Conservation (phyloP, 139 green algal genomes). For the Chlorella sorokiniana region DNA sequence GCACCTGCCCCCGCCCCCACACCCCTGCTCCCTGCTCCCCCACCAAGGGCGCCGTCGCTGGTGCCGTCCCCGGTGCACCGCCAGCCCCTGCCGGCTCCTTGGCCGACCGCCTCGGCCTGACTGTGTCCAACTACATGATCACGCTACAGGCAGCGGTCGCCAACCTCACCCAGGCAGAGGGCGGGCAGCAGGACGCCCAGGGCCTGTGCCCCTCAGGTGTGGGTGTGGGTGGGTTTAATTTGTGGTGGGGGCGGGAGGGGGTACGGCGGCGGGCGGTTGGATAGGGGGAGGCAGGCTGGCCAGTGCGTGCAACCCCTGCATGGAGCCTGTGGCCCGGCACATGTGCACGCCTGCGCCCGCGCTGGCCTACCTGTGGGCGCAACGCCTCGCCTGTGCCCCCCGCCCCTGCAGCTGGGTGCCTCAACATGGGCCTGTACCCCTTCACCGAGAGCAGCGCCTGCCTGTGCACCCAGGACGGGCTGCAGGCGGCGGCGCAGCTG, state of each 20-base stretch:
- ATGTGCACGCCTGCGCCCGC: not conserved
- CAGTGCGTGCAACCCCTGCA: too few species aligned
- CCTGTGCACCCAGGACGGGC: constrained; percentile 18
- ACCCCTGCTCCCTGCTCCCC: too few species aligned
- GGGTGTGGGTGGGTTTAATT: not conserved
- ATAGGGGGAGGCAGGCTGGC: too few species aligned
- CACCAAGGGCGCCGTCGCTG: too few species aligned
- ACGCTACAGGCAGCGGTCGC: not conserved
- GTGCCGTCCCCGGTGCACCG: too few species aligned
- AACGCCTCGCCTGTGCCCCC: not conserved
- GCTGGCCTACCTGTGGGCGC: not conserved
- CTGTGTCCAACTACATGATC: not conserved
- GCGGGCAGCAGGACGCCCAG: not conserved
- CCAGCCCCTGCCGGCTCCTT: too few species aligned
- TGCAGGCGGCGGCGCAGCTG: not conserved
- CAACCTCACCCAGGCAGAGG: not conserved
- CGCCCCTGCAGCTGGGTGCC: constrained; percentile 23
- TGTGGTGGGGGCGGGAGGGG: too few species aligned
- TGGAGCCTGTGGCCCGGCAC: too few species aligned
- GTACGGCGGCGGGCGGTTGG: too few species aligned
- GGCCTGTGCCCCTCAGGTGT: constrained; percentile 30
- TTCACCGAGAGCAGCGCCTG: constrained; percentile 29
- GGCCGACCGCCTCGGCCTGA: not conserved
- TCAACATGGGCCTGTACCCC: constrained; percentile 31
- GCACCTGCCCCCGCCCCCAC: too few species aligned